A percentile compares a stretch with the other conserved stretches of the same genome.
Conservation (phyloP, 2,329 filamentous ascomycete species). For the Cordyceps pruinosa region DNA sequence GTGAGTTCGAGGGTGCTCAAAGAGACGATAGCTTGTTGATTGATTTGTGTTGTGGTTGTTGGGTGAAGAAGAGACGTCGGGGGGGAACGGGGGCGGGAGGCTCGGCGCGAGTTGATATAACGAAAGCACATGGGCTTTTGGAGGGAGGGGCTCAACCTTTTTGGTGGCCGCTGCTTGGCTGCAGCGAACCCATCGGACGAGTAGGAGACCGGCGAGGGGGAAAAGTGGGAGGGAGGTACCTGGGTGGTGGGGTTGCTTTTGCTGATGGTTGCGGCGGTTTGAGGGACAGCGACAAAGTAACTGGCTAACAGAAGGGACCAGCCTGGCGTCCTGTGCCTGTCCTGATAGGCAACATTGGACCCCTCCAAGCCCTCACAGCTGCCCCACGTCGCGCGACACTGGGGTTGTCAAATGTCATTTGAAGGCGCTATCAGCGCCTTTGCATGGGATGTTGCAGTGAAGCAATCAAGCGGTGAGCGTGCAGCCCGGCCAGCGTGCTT, state of each 20-base stretch:
- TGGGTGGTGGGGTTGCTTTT: background rate
- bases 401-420: background rate
- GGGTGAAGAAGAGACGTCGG: slow-evolving; percentile 11
- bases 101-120: slow-evolving; percentile 17
- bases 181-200: background rate
- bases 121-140: slow-evolving; percentile 11
- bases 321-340: background rate
- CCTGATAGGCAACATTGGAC: background rate
- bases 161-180: background rate
- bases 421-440: no score
- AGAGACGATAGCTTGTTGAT: background rate
- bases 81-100: slow-evolving; percentile 10
- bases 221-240: background rate
- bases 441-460: background rate
- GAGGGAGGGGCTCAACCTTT: slow-evolving; percentile 12
- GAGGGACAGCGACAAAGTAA: background rate
- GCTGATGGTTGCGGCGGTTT: background rate
- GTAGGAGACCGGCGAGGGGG: background rate
- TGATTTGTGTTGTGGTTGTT: slow-evolving; percentile 11
- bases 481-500: background rate
- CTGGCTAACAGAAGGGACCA: background rate
- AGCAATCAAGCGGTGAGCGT: slow-evolving; percentile 1
- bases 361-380: background rate
- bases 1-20: background rate
- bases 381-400: background rate